Conservation (phyloP, 345 rosid genomes). For the Syzygium grande region DNA sequence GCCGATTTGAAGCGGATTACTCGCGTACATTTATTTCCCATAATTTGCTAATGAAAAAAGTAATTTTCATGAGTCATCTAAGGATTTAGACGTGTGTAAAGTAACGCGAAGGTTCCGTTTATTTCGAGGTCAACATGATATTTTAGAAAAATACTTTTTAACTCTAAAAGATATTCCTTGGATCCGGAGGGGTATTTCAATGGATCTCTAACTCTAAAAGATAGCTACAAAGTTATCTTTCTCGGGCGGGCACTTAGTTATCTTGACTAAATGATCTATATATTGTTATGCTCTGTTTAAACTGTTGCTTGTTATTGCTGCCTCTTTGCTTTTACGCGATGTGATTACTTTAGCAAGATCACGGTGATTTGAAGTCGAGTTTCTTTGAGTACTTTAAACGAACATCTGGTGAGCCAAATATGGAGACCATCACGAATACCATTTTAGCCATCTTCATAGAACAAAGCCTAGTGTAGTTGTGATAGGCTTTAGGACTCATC, state of each 20-base stretch:
- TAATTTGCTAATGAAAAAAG: background rate
- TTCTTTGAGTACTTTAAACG: background rate
- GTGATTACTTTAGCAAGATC: background rate
- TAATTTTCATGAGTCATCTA: background rate
- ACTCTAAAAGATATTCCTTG: background rate
- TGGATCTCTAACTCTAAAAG: background rate
- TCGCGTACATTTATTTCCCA: background rate
- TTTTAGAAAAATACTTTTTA: background rate
- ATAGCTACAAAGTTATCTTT: background rate
- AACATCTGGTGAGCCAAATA: background rate
- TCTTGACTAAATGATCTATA: background rate
- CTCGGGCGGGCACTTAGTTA: background rate
- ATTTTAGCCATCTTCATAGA: background rate
- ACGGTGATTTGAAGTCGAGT: background rate
- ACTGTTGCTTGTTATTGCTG: background rate
- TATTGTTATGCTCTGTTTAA: background rate
- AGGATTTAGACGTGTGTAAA: background rate
- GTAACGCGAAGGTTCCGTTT: background rate
- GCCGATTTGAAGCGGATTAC: background rate
- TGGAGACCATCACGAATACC: background rate
- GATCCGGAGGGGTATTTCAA: background rate
- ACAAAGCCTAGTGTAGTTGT: background rate
- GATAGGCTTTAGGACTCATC: background rate
- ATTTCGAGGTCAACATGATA: background rate
- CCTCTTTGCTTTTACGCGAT: background rate